A percentile compares a stretch with the other conserved stretches of the same genome.
Evolutionary conservation across 208 protist species (phyloP).

Genomic region (Leishmania turanica): DNA sequence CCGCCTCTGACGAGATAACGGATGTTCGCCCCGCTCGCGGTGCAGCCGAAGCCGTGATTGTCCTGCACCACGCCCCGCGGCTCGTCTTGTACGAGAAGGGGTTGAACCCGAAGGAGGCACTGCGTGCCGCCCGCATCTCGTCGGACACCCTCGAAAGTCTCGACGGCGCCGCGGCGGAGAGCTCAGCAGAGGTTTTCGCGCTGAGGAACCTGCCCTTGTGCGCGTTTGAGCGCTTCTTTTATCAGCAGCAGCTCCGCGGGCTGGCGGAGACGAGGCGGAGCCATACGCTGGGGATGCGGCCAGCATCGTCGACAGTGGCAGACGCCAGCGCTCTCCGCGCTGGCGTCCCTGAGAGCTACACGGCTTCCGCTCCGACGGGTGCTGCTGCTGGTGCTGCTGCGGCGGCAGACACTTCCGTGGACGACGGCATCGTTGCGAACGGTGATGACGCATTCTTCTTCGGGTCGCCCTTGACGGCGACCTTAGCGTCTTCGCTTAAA

Average conservation of each 20-base stretch:
- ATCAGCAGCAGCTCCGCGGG: conserved; percentile 41
- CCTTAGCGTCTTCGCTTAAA: not conserved
- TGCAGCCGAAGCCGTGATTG: conserved; percentile 32
- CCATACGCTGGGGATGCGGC: not conserved
- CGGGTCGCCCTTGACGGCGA: conserved; percentile 19
- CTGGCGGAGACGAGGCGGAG: not conserved
- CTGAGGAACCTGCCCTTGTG: conserved; percentile 42
- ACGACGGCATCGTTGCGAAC: conserved; percentile 8
- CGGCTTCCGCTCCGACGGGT: not conserved
- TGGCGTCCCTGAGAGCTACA: not conserved
- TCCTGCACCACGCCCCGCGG: conserved; percentile 61
- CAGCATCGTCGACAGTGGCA: not conserved
- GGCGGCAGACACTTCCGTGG: not conserved
- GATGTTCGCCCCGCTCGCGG: conserved; percentile 13
- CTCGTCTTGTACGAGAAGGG: conserved; percentile 47
- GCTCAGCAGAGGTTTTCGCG: conserved; percentile 41
- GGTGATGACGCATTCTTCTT: conserved; percentile 20
- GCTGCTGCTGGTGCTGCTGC: not conserved
- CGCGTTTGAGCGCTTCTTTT: conserved; percentile 60
- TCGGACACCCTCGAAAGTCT: conserved; percentile 29
- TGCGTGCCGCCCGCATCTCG: conserved; percentile 29
- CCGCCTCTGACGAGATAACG: conserved; percentile 30
- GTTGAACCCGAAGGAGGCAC: conserved; percentile 21
- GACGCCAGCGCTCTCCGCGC: not conserved
- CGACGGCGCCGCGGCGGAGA: conserved; percentile 31